Evolutionary conservation across 139 green algal species (phyloP).

Genomic region (Ostreobium quekettii): DNA sequence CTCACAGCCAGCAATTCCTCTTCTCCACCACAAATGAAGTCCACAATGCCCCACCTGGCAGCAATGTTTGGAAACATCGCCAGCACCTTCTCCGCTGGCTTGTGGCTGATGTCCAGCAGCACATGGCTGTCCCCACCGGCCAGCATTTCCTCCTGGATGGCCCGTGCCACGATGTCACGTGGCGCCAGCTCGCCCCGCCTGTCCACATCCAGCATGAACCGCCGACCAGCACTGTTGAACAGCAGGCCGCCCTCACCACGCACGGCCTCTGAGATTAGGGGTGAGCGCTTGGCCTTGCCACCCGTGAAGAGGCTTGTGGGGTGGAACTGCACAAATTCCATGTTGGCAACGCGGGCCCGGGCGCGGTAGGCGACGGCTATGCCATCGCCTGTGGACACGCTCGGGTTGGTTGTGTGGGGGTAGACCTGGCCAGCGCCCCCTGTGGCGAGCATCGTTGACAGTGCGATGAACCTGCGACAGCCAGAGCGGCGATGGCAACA

Average conservation of each 20-base stretch:
- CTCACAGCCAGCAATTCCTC: too few species aligned
- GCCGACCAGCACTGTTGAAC: slow-evolving; percentile 74
- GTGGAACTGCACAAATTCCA: slow-evolving; percentile 99
- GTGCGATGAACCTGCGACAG: slow-evolving; percentile 43
- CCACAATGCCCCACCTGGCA: too few species aligned
- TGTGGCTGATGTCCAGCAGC: slow-evolving; percentile 87
- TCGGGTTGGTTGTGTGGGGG: slow-evolving; percentile 93
- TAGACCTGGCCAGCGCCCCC: slow-evolving; percentile 92
- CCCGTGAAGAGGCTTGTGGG: slow-evolving; percentile 69
- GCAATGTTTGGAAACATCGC: slow-evolving; percentile 94
- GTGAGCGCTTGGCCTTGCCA: slow-evolving; percentile 40
- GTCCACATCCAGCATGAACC: slow-evolving; percentile 95
- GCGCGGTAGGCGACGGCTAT: slow-evolving; percentile 91
- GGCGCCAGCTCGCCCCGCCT: slow-evolving; percentile 83
- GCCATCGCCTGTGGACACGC: slow-evolving; percentile 90
- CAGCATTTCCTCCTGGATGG: slow-evolving; percentile 82
- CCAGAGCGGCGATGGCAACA: too few species aligned
- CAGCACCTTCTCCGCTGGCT: slow-evolving; percentile 54
- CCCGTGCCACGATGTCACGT: slow-evolving; percentile 86
- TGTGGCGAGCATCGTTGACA: slow-evolving; percentile 80
- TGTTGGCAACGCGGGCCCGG: slow-evolving; percentile 72
- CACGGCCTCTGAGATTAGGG: slow-evolving; percentile 94
- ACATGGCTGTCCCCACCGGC: slow-evolving; percentile 61
- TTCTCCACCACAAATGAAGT: too few species aligned
- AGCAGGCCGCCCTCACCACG: slow-evolving; percentile 84